A percentile compares a stretch with the other conserved stretches of the same genome.
Evolutionary conservation across 768 basidiomycete genomes (phyloP).

Genomic region (Phanerodontia chrysosporium): DNA sequence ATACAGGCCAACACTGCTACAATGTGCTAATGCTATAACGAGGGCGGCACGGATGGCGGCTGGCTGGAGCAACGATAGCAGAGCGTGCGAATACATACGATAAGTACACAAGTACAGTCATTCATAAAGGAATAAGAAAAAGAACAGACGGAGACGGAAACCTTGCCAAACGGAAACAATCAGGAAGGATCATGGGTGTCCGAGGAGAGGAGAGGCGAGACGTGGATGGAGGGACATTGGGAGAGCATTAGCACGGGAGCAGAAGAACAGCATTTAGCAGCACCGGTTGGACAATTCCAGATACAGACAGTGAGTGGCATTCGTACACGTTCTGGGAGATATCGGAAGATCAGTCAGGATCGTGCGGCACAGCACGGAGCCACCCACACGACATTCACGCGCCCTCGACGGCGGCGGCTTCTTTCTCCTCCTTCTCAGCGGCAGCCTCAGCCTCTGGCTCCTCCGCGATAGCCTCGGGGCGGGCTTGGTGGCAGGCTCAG

Average conservation of each 20-base stretch:
- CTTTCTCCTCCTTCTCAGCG: neutral
- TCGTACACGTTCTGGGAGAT: neutral
- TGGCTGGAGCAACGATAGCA: neutral
- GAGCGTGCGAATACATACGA: conserved; percentile 4
- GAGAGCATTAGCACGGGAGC: conserved; percentile 1
- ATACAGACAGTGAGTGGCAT: neutral
- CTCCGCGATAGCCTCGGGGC: conserved; percentile 44
- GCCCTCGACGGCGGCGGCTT: conserved; percentile 2
- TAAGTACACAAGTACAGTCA: conserved; percentile 7
- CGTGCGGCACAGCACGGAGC: neutral
- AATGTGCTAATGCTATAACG: neutral
- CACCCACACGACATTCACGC: neutral
- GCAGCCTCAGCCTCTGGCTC: conserved; percentile 10
- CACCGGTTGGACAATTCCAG: conserved; percentile 1
- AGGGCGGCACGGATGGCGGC: neutral
- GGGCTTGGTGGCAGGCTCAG: conserved; percentile 26
- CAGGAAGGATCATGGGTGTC: neutral
- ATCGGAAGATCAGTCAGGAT: neutral
- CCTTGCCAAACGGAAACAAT: neutral
- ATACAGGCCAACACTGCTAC: neutral
- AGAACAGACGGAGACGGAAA: neutral
- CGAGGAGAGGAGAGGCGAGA: neutral
- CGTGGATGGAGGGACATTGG: neutral
- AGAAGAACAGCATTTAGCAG: neutral
- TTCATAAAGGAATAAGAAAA: neutral